These are phyloP conservation scores for Blastomyces emzantsi DNA, from an alignment of 2,329 filamentous ascomycete species.

Conservation along the genomic window DNA sequence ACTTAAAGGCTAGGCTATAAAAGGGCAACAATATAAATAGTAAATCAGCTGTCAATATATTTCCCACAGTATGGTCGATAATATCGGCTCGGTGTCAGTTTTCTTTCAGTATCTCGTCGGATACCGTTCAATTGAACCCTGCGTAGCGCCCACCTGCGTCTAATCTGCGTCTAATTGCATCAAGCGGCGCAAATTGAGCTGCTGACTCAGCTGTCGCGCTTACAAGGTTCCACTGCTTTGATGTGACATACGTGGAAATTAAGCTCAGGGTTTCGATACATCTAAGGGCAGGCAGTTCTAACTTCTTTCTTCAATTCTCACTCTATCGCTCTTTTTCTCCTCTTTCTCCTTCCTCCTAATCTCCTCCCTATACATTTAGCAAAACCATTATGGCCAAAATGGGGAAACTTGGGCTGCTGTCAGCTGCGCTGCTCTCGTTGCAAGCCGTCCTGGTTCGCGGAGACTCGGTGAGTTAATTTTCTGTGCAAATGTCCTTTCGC, in stretches of 20 bases:
- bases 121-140: neutral
- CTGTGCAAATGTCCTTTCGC: constrained; percentile 3
- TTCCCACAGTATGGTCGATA: neutral
- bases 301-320: neutral
- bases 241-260: constrained; percentile 12
- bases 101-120: neutral
- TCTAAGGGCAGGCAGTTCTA: neutral
- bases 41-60: constrained; percentile 1
- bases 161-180: neutral
- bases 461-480: constrained; percentile 45
- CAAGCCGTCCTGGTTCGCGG: constrained; percentile 57
- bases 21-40: neutral
- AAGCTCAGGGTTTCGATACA: neutral
- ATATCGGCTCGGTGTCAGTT: neutral
- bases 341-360: constrained; percentile 8
- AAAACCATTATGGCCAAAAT: constrained; percentile 41
- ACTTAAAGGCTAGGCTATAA: neutral
- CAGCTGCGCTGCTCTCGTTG: constrained; percentile 62
- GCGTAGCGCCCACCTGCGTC: neutral
- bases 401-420: constrained; percentile 64
- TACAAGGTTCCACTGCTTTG: neutral
- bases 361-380: constrained; percentile 11
- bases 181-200: neutral
- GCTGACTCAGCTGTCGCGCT: neutral
- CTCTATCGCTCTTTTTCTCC: constrained; percentile 11